Base-by-base conservation (phyloP, 768 basidiomycete genomes). In the Amanita pallidorosea region DNA sequence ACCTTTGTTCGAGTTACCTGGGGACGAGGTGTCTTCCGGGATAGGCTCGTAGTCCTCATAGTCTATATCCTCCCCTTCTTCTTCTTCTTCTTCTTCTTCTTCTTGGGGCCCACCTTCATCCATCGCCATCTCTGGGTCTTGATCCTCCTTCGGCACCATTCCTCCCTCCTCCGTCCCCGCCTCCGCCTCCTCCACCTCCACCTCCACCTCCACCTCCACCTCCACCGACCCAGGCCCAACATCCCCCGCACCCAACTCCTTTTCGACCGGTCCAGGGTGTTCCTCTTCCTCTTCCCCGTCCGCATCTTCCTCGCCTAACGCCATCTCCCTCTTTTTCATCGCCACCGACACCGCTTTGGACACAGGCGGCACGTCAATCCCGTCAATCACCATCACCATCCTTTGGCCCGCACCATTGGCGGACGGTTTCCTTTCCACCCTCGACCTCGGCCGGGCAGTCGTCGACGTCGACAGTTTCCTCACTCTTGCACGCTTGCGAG, bases 21-120 rank as follows among this genome's bases (percentile, higher is more conserved):
- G 31, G 15, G 50, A 51, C n/a, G 41, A 43, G 3, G 18, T 22
- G 34, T 51, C 50, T 15, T 51, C 49, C 34, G 43, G 50, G 31
- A 51, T 51, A 13, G 23, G 33, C 13, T 31, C 59, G 4, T 51
- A 57, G n/a, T 56, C 47, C 4, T 55, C 55, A 8, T 52, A 57
- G 6, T 51, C 58, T 12, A 56, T 44, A 6, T 54, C 55, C 13
- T 52, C 54, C 4, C 53, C 56, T 18, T 42, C 1, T 3, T 29
- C 29, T 8, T 8, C 29, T 29, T 3, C 40, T 9, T 49, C 49
- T 4, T n/a, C n/a, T n/a, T n/a, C n/a, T n/a, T n/a, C n/a, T n/a
- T n/a, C n/a, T 41, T 33, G 20, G n/a, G 22, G 7, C n/a, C 29
- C 36, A 37, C 7, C 35, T n/a, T 48, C 20, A 22, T 48, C 47